Evolutionary conservation across 2,329 filamentous ascomycete species (phyloP).

Genomic region (Aspergillus unguis): DNA sequence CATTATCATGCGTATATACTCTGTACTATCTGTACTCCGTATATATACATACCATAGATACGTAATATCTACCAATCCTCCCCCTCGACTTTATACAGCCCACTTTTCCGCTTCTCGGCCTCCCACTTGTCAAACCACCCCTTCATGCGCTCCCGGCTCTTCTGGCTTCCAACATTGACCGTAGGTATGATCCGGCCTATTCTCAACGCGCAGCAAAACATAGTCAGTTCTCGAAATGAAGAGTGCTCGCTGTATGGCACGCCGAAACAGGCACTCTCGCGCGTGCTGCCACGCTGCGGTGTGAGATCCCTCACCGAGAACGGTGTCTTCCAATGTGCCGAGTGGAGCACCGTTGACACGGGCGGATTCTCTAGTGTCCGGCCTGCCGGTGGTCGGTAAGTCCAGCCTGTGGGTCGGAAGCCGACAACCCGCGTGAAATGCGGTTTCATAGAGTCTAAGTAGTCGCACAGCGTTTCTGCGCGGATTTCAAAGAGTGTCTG

Average conservation of each 20-base stretch:
- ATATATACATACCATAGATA: not conserved
- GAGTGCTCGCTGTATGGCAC: conserved; percentile 96
- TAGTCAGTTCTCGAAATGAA: conserved; percentile 86
- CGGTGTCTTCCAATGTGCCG: conserved; percentile 68
- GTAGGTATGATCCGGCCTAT: conserved; percentile 92
- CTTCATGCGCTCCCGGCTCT: conserved; percentile 64
- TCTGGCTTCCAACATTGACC: conserved; percentile 73
- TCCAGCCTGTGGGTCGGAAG: conserved; percentile 92
- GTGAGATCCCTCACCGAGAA: conserved; percentile 71
- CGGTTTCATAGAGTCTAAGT: conserved; percentile 73
- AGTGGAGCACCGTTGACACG: conserved; percentile 63
- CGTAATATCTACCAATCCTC: conserved; percentile 14
- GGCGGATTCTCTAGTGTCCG: conserved; percentile 61
- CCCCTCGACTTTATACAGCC: conserved; percentile 50
- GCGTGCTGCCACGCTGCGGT: conserved; percentile 78
- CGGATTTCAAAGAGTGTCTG: conserved; percentile 92
- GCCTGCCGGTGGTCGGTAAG: conserved; percentile 70
- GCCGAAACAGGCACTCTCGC: conserved; percentile 80
- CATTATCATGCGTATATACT: not conserved
- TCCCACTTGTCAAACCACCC: conserved; percentile 64
- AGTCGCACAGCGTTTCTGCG: conserved; percentile 84
- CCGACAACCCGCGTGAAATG: conserved; percentile 85
- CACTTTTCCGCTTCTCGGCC: conserved; percentile 60
- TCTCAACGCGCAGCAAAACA: conserved; percentile 83
- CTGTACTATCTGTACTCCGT: not conserved